Percentiles rank a stretch among this genome's conserved stretches.
Evolutionary conservation across 140 eudicot species (phyloP).

Genomic region (Ambrosia hybrid): DNA sequence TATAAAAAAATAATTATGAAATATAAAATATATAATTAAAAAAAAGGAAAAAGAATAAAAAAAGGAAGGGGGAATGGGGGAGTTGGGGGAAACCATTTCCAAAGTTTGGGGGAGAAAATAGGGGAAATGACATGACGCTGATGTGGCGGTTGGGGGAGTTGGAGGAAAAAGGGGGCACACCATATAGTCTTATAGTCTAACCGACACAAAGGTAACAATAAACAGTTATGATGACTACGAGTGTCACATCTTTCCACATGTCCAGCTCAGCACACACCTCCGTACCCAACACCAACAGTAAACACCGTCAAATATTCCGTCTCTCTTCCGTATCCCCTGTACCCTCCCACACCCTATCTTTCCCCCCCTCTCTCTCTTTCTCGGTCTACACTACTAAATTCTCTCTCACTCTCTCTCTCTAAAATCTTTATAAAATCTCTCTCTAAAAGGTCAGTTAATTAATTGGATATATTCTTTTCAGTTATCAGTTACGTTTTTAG

Average conservation of each 20-base stretch:
- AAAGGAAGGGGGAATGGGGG: too few species aligned
- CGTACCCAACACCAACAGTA: slow-evolving; percentile 6
- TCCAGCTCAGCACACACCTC: slow-evolving; percentile 30
- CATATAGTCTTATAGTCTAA: too few species aligned
- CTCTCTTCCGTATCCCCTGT: slow-evolving; percentile 22
- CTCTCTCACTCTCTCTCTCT: slow-evolving; percentile 8
- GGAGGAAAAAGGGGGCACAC: too few species aligned
- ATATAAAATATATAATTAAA: too few species aligned
- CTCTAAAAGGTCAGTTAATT: slow-evolving; percentile 22
- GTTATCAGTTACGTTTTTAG: slow-evolving; percentile 3
- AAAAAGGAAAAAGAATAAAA: too few species aligned
- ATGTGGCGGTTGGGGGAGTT: too few species aligned
- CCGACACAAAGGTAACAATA: background rate
- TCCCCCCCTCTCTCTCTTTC: slow-evolving; percentile 6
- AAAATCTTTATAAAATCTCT: background rate
- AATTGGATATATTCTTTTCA: slow-evolving; percentile 1
- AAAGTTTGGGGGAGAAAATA: too few species aligned
- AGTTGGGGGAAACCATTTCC: too few species aligned
- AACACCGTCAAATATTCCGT: slow-evolving; percentile 26
- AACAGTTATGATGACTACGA: background rate
- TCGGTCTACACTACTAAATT: slow-evolving; percentile 25
- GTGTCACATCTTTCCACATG: slow-evolving; percentile 2
- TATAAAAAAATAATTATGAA: too few species aligned
- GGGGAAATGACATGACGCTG: too few species aligned
- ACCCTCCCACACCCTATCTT: slow-evolving; percentile 34